Conservation (phyloP, 768 basidiomycete genomes). For the Saitozyma sp. region DNA sequence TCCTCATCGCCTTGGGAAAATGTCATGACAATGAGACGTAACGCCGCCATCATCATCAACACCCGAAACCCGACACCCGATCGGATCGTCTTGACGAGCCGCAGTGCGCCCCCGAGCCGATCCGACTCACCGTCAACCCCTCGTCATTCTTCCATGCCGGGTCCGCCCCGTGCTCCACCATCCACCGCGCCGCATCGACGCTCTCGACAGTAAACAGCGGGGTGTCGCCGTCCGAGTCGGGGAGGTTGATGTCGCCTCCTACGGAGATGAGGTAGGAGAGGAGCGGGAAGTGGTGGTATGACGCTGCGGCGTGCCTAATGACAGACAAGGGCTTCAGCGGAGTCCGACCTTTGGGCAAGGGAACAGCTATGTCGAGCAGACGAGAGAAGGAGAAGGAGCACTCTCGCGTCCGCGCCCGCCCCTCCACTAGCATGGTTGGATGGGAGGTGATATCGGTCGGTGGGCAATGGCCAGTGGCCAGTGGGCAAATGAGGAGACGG, state of each 20-base stretch:
- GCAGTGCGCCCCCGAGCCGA: too few species aligned
- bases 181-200: slow-evolving; percentile 71
- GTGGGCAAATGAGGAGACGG: not conserved
- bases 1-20: too few species aligned
- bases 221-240: slow-evolving; percentile 85
- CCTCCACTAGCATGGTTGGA: too few species aligned
- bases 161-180: slow-evolving; percentile 75
- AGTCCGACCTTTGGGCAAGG: not conserved
- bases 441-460: too few species aligned
- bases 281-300: slow-evolving; percentile 76
- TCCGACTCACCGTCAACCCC: slow-evolving; percentile 72
- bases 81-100: too few species aligned
- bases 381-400: slow-evolving; percentile 43
- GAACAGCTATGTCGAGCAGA: slow-evolving; percentile 51
- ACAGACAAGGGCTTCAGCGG: slow-evolving; percentile 27
- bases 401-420: too few species aligned
- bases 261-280: slow-evolving; percentile 74
- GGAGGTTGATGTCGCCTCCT: slow-evolving; percentile 86
- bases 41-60: too few species aligned
- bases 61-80: too few species aligned
- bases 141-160: slow-evolving; percentile 66
- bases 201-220: slow-evolving; percentile 88
- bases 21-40: too few species aligned
- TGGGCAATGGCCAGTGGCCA: not conserved
- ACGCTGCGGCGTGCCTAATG: slow-evolving; percentile 85